phyloP scores from a whole-genome alignment of 2,329 filamentous ascomycete species.

The Cladophialophora exuberans region DNA sequence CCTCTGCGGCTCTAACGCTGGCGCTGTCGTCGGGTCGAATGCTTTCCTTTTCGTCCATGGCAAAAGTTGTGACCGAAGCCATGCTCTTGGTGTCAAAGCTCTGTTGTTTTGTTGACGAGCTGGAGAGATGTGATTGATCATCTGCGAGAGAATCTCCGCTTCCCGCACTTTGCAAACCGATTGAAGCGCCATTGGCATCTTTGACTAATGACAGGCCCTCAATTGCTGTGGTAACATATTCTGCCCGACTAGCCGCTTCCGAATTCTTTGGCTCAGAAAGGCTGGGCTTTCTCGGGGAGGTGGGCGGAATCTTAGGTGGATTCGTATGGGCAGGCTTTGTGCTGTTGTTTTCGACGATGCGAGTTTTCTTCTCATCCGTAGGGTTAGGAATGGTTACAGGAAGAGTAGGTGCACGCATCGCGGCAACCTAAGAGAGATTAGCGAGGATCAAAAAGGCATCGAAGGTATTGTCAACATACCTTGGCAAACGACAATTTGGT shows the following conservation, averaged over 20 bases:
- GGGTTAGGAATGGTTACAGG: constrained; percentile 17
- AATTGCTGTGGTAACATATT: constrained; percentile 27
- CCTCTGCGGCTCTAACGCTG: constrained; percentile 86
- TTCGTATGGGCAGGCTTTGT: background rate
- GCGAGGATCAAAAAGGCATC: constrained; percentile 11
- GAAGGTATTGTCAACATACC: constrained; percentile 57
- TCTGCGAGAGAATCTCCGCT: constrained; percentile 43
- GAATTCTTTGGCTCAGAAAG: constrained; percentile 7
- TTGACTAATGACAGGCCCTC: constrained; percentile 27
- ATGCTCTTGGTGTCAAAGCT: constrained; percentile 94
- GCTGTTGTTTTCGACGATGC: constrained; percentile 12
- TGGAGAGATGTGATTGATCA: constrained; percentile 56
- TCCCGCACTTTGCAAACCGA: constrained; percentile 26
- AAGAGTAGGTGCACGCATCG: constrained; percentile 42
- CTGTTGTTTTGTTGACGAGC: constrained; percentile 75
- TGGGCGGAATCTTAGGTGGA: constrained; percentile 1
- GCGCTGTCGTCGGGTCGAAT: constrained; percentile 93
- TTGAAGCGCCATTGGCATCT: constrained; percentile 5
- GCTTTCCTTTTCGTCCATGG: constrained; percentile 95
- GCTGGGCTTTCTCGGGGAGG: constrained; percentile 5
- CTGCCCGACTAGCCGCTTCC: constrained; percentile 17
- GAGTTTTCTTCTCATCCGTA: constrained; percentile 31
- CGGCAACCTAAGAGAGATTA: constrained; percentile 42
- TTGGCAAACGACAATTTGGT: constrained; percentile 75
- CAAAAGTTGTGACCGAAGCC: constrained; percentile 90